A percentile compares a stretch with the other conserved stretches of the same genome.
Evolutionary conservation across 192 early-diverging fungal species (phyloP).

Genomic region (Coemansia sp.): DNA sequence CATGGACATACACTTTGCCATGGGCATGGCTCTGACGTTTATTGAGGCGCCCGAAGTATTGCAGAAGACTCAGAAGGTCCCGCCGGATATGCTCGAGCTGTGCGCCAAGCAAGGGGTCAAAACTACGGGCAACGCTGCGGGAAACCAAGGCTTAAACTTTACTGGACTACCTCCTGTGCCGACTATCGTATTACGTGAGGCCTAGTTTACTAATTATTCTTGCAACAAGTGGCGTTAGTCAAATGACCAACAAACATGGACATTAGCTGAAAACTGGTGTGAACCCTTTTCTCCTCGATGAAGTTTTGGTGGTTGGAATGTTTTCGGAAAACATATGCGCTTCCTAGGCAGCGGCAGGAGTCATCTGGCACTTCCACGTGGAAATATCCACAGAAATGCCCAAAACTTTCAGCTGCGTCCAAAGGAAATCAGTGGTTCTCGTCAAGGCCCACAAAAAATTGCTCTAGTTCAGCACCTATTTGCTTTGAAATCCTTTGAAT

Average conservation of each 20-base stretch:
- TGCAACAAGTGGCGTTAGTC: neutral
- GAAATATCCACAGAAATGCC: neutral
- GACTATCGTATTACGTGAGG: neutral
- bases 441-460: too few relatives aligned
- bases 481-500: too few relatives aligned
- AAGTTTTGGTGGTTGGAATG: neutral
- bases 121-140: conserved; percentile 68
- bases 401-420: neutral
- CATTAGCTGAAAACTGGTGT: neutral
- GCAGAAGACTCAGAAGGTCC: conserved; percentile 53
- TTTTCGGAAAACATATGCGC: neutral
- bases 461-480: too few relatives aligned
- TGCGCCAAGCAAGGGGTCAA: conserved; percentile 60
- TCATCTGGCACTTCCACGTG: neutral
- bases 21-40: conserved; percentile 70
- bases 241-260: neutral
- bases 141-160: conserved; percentile 65
- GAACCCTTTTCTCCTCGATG: neutral
- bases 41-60: conserved; percentile 67
- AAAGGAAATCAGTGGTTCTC: neutral
- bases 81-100: conserved; percentile 53
- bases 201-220: neutral
- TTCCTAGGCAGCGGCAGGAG: neutral
- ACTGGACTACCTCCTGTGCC: conserved; percentile 54
- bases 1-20: conserved; percentile 53